Evolutionary conservation across 2,329 filamentous ascomycete species (phyloP).

Genomic region (Sordariomycetes sp.): DNA sequence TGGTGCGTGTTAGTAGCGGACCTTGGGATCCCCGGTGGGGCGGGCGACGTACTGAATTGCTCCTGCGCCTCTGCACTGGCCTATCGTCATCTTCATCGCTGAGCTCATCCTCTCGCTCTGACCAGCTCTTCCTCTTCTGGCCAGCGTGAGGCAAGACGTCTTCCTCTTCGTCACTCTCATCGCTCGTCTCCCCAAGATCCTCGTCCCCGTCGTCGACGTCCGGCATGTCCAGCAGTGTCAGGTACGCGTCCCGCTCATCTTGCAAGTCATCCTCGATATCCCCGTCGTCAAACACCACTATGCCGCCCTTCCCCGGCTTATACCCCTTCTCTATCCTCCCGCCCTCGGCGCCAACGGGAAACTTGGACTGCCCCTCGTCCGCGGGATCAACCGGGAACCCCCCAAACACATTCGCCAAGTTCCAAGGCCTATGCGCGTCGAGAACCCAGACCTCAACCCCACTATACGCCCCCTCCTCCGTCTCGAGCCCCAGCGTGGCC

Average conservation of each 20-base stretch:
- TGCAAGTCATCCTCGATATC: constrained; percentile 78
- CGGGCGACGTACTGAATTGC: constrained; percentile 60
- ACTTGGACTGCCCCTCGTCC: constrained; percentile 33
- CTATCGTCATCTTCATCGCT: constrained; percentile 61
- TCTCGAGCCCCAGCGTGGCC: constrained; percentile 61
- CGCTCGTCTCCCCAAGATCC: constrained; percentile 43
- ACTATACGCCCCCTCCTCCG: constrained; percentile 53
- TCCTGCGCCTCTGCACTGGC: constrained; percentile 68
- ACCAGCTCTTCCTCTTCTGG: constrained; percentile 71
- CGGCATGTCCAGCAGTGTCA: constrained; percentile 81
- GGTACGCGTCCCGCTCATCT: constrained; percentile 68
- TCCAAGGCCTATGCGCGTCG: constrained; percentile 87
- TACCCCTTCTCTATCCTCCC: constrained; percentile 63
- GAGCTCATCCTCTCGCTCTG: constrained; percentile 55
- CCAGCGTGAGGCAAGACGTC: constrained; percentile 29
- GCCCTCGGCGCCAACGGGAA: constrained; percentile 53
- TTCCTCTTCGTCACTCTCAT: constrained; percentile 44
- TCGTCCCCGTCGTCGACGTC: constrained; percentile 67
- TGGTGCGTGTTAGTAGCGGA: constrained; percentile 14
- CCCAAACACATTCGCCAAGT: constrained; percentile 84
- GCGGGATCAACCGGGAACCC: constrained; percentile 46
- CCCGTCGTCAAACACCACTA: constrained; percentile 91
- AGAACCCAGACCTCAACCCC: constrained; percentile 94
- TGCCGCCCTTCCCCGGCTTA: constrained; percentile 67
- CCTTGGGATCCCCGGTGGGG: neutral